Percentiles rank a stretch among this genome's conserved stretches.
phyloP scores from a whole-genome alignment of 2,329 filamentous ascomycete species.

The Lachnellula occidentalis region DNA sequence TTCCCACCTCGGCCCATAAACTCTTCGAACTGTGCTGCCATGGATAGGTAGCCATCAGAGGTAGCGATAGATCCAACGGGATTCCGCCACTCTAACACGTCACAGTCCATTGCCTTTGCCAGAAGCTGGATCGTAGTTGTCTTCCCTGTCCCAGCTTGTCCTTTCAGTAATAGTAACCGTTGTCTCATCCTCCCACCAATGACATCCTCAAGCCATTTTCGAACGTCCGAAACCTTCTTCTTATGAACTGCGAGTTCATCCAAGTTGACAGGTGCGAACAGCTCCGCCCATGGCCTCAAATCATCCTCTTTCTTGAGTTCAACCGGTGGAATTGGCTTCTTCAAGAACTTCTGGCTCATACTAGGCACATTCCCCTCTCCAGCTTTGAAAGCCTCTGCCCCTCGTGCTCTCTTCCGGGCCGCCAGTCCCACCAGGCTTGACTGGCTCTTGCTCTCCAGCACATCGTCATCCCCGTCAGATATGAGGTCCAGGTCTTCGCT shows the following conservation, averaged over 20 bases:
- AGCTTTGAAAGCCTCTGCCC: constrained; percentile 28
- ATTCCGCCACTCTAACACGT: constrained; percentile 88
- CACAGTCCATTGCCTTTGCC: constrained; percentile 68
- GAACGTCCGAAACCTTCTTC: constrained; percentile 84
- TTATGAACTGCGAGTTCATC: constrained; percentile 92
- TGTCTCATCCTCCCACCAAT: constrained; percentile 60
- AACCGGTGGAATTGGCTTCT: constrained; percentile 32
- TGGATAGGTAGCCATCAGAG: constrained; percentile 60
- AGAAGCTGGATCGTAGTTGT: constrained; percentile 80
- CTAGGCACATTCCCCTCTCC: constrained; percentile 20
- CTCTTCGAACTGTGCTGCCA: constrained; percentile 81
- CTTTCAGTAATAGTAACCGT: constrained; percentile 78
- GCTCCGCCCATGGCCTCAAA: constrained; percentile 77
- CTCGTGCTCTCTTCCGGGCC: constrained; percentile 48
- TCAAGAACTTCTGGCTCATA: constrained; percentile 46
- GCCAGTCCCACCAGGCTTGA: constrained; percentile 52
- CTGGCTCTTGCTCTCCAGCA: constrained; percentile 45
- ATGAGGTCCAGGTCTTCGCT: constrained; percentile 38
- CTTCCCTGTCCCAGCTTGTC: constrained; percentile 86
- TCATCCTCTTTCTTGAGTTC: constrained; percentile 43
- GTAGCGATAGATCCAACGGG: constrained; percentile 57
- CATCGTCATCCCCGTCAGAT: constrained; percentile 48
- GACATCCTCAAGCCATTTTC: constrained; percentile 73
- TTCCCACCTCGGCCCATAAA: constrained; percentile 78
- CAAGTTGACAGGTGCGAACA: constrained; percentile 68